Base-by-base conservation (phyloP, 2,329 filamentous ascomycete species). In the Talaromyces rugulosus region DNA sequence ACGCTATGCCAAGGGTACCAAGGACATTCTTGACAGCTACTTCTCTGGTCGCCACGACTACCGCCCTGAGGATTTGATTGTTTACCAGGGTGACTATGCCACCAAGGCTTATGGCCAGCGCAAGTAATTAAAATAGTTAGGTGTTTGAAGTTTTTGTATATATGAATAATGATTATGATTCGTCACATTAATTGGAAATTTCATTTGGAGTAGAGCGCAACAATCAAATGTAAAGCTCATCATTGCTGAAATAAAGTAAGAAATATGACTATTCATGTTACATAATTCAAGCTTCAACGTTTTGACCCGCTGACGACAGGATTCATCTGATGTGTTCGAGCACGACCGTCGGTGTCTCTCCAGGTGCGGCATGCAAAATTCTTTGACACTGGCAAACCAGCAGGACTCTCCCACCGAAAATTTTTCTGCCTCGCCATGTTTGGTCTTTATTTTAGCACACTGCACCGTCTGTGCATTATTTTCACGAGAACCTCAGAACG, bases 21-120 rank as follows among this genome's bases (percentile, higher is more conserved):
- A 97, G 89, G 79, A 83, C 68, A 98, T 99, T 75, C 84, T 99
- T 64, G 84, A 94, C 68, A 92, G 89, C 80, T 99, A 98, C 85
- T 91, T 96, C 77, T 86, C 83, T 68, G 93, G 93, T 71, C 88
- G 87, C 75, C 81, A 91, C 75, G 93, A 98, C 82, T 99, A 99
- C 85, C 84, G 85, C 67, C 87, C 88, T 61, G 83, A 97, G 82
- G 95, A 99, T 75, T 82, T 99, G 71, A 99, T 99, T 70, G 91
- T 97, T 66, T 81, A 90, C 80, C 81, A 85, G 69, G 95, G 95
- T 71, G 91, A 96, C 78, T 99, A 98, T 77, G 94, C 92, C 68
- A 98, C 95, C 74, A 95, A 91, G 87, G 87, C 93, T 33, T 96
- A 96, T 75, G 93, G 93, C 64, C 86, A 95, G 84, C 83, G 89